A percentile compares a stretch with the other conserved stretches of the same genome.
Evolutionary conservation across 805 yeast species (phyloP).

Genomic region (Yarrowia phangngaensis): DNA sequence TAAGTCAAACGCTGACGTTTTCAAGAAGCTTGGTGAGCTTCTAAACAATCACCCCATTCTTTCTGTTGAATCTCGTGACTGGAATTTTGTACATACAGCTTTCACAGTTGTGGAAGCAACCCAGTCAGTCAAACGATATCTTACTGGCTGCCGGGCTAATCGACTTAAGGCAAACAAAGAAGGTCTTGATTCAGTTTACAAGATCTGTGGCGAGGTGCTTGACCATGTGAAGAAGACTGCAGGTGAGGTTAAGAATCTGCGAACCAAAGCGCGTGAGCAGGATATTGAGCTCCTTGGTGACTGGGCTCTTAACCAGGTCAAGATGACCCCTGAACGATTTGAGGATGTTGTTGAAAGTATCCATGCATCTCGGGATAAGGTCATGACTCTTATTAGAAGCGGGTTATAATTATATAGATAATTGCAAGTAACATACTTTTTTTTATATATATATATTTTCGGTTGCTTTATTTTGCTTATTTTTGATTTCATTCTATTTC

Average conservation of each 20-base stretch:
- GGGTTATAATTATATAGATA: too few relatives aligned
- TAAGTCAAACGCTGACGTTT: slow-evolving; percentile 27
- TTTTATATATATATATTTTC: too few relatives aligned
- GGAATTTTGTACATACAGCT: slow-evolving; percentile 35
- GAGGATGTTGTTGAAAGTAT: slow-evolving; percentile 31
- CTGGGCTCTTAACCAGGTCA: slow-evolving; percentile 30
- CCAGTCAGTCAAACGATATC: slow-evolving; percentile 28
- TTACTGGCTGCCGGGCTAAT: slow-evolving; percentile 28
- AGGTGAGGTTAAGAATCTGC: slow-evolving; percentile 27
- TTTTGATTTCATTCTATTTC: too few relatives aligned
- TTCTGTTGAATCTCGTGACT: slow-evolving; percentile 26
- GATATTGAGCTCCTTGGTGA: slow-evolving; percentile 26
- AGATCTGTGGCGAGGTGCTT: neutral
- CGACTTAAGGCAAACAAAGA: slow-evolving; percentile 28
- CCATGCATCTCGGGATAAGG: slow-evolving; percentile 25
- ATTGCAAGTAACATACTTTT: too few relatives aligned
- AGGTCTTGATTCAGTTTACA: slow-evolving; percentile 17
- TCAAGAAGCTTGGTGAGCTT: slow-evolving; percentile 14
- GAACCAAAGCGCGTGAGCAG: slow-evolving; percentile 15
- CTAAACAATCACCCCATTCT: slow-evolving; percentile 1
- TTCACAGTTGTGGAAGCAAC: slow-evolving; percentile 35
- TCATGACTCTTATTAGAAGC: neutral
- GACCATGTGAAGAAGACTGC: slow-evolving; percentile 28
- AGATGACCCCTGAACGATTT: slow-evolving; percentile 26
- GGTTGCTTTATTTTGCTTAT: too few relatives aligned